phyloP scores from a whole-genome alignment of 139 green algal species.

The Chlorella vulgaris region DNA sequence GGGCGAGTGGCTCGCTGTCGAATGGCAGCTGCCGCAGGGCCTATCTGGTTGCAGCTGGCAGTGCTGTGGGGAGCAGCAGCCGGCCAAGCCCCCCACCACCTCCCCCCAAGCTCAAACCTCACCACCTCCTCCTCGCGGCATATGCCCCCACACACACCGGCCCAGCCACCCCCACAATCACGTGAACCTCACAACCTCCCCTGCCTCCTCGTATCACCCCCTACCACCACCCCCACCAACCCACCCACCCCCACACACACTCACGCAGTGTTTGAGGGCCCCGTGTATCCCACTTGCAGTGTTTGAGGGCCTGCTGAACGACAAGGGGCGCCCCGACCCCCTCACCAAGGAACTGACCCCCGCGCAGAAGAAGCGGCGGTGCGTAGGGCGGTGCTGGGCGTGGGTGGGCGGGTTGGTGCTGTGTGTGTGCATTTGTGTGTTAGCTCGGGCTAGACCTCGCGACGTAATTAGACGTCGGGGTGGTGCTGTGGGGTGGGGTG shows the following conservation, averaged over 20 bases:
- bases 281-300: slow-evolving; percentile 37
- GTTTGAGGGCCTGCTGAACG: slow-evolving; percentile 52
- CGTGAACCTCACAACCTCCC: too few relatives aligned
- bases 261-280: not conserved
- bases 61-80: too few relatives aligned
- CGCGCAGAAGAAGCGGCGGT: slow-evolving; percentile 83
- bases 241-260: not conserved
- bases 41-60: not conserved
- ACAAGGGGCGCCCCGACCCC: slow-evolving; percentile 39
- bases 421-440: not conserved
- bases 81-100: too few relatives aligned
- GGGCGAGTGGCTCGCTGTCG: too few relatives aligned
- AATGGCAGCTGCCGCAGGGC: not conserved
- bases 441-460: too few relatives aligned
- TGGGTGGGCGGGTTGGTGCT: not conserved
- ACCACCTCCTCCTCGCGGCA: too few relatives aligned
- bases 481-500: not conserved
- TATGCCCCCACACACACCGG: too few relatives aligned
- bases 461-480: not conserved
- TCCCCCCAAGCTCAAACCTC: too few relatives aligned
- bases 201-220: too few relatives aligned
- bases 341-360: slow-evolving; percentile 56
- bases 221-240: not conserved
- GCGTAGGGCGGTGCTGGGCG: not conserved
- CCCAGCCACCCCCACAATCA: too few relatives aligned